Evolutionary conservation across 2,329 filamentous ascomycete genomes (phyloP).

Genomic region (Exutisphaerella laricina): DNA sequence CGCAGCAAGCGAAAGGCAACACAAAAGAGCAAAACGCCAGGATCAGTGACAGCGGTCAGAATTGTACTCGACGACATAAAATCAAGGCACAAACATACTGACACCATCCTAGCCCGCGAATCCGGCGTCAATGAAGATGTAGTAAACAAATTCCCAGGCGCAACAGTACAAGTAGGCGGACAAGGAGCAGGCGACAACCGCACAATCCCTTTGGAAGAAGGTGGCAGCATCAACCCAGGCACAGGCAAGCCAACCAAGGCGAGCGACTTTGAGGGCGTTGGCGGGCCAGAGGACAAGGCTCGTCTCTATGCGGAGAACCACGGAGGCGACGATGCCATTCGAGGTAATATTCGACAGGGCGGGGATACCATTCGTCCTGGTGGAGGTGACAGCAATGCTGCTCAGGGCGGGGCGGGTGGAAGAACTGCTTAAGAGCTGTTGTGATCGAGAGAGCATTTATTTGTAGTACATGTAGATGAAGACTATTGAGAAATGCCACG

Average conservation of each 20-base stretch:
- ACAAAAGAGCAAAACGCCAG: constrained; percentile 6
- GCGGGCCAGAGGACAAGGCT: constrained; percentile 45
- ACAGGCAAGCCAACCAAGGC: constrained; percentile 44
- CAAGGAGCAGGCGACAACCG: constrained; percentile 44
- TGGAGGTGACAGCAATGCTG: constrained; percentile 7
- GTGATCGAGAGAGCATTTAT: neutral
- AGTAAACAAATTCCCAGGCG: constrained; percentile 41
- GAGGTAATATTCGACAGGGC: constrained; percentile 37
- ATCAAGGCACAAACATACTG: neutral
- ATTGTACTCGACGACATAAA: neutral
- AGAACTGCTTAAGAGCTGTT: neutral
- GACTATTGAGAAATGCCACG: neutral
- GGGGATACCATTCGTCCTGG: constrained; percentile 25
- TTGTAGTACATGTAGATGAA: neutral
- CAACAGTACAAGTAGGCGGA: constrained; percentile 40
- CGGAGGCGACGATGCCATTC: constrained; percentile 38
- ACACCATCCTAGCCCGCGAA: constrained; percentile 35
- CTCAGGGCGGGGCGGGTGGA: neutral
- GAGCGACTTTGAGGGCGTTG: constrained; percentile 44
- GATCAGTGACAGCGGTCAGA: constrained; percentile 4
- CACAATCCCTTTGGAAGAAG: constrained; percentile 44
- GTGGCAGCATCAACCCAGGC: constrained; percentile 38
- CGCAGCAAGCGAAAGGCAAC: constrained; percentile 34
- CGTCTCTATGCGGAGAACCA: constrained; percentile 35
- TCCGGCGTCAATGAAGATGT: constrained; percentile 45